Percentiles rank a stretch among this genome's conserved stretches.
Conservation (phyloP, 306 rosid genomes). For the Ammopiptanthus mongolicus region DNA sequence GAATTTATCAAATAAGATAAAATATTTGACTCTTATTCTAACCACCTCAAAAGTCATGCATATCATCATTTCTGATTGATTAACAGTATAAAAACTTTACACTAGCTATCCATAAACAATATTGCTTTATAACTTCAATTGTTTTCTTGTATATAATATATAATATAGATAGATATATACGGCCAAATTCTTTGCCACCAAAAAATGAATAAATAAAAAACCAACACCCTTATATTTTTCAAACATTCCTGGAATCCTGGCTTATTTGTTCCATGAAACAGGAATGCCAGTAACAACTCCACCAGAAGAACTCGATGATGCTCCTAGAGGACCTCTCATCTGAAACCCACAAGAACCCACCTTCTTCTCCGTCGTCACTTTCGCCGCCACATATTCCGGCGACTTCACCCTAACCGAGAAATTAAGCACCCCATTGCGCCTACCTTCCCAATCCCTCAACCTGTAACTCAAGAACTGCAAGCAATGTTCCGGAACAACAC, state of each 20-base stretch:
- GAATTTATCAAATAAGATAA: no score
- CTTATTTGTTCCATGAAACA: background rate
- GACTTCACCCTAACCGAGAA: constrained; percentile 43
- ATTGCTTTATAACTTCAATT: no score
- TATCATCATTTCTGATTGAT: no score
- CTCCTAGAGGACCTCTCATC: background rate
- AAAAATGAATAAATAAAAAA: background rate
- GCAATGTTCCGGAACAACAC: constrained; percentile 25
- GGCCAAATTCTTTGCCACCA: background rate
- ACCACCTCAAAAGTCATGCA: no score
- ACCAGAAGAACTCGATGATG: background rate
- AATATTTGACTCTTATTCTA: no score
- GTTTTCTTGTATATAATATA: no score
- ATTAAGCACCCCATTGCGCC: constrained; percentile 52
- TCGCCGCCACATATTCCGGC: background rate
- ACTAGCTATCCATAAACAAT: no score
- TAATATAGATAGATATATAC: no score
- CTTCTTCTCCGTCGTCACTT: background rate
- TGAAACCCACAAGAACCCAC: constrained; percentile 10
- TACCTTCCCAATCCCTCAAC: constrained; percentile 46
- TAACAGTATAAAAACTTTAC: no score
- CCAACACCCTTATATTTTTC: background rate
- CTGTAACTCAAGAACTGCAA: constrained; percentile 55
- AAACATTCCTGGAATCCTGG: background rate
- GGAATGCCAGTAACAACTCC: constrained; percentile 8